phyloP scores from a whole-genome alignment of 768 basidiomycete species.

The Flagelloscypha sp. region DNA sequence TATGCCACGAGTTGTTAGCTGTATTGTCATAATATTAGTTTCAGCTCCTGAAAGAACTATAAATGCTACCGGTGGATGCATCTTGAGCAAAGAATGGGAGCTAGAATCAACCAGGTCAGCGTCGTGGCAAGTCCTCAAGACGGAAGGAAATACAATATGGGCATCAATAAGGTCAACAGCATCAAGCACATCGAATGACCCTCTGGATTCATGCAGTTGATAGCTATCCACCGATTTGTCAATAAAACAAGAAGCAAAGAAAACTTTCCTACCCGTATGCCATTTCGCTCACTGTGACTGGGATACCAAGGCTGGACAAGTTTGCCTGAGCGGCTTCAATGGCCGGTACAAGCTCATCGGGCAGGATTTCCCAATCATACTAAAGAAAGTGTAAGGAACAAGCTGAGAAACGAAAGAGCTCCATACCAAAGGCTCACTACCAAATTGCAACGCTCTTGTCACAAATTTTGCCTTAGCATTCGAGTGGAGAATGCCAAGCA shows the following conservation, averaged over 20 bases:
- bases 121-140: too few relatives aligned
- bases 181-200: conserved; percentile 46
- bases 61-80: too few relatives aligned
- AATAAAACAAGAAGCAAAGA: conserved; percentile 1
- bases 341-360: conserved; percentile 40
- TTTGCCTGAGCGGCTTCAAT: conserved; percentile 41
- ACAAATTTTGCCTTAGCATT: conserved; percentile 59
- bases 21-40: conserved; percentile 9
- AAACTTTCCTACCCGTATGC: conserved; percentile 49
- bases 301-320: conserved; percentile 46
- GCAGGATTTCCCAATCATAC: conserved; percentile 48
- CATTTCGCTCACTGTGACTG: conserved; percentile 62
- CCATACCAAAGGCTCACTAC: conserved; percentile 64
- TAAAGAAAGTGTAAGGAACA: too few relatives aligned
- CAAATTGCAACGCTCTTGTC: conserved; percentile 60
- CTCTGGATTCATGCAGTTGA: conserved; percentile 33
- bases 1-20: conserved; percentile 57
- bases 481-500: conserved; percentile 44
- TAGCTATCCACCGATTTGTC: conserved; percentile 6
- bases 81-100: too few relatives aligned
- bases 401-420: too few relatives aligned
- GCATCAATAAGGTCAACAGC: conserved; percentile 58
- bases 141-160: too few relatives aligned
- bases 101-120: too few relatives aligned
- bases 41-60: too few relatives aligned